Base-by-base conservation (phyloP, 139 green algal species). In the Microglena sp. region DNA sequence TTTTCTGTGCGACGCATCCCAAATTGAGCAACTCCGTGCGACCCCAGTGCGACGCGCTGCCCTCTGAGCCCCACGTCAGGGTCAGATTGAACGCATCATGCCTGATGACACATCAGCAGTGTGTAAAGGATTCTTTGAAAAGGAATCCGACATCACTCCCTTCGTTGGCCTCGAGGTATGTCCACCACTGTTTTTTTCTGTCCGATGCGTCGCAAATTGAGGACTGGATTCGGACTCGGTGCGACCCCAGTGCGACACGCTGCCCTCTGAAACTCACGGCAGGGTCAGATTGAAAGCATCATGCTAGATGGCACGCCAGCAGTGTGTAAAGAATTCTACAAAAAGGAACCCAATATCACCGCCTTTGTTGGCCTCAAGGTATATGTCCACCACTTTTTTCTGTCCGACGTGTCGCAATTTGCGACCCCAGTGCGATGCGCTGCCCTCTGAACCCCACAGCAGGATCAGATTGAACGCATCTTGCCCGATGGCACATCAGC, bases 101-200 rank as follows among this genome's bases (percentile, higher is more conserved):
- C 61, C 79, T 1, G 86, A 91, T 43, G 79, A 78, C 21, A 54
- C 53, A 28, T 89, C 76, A 5, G 89, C 86, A 7, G 81, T 98
- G 26, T 88, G 88, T 62, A 77, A 77, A 28, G 79, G 83, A 5
- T 81, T 98, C 67, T 96, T 98, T 66, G 93, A 96, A 65, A 95
- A 94, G 64, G 92, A 98, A 28, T 95, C 86, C 5, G 89, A 97
- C 66, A 70, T 96, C 24, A 63, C 71, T 0, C 34, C 78, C 5
- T 98, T 98, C 35, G 33, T 79, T 40, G 83, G 83, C 34, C 82
- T 90, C 60, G 72, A 79, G 64, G 82, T 89, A 26, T 54, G 60
- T 1, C 2, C 0, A 45, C 24, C 24, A 44, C 24, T 24, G 53
- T 60, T 24, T 53, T 53, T 53, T 33, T 32, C n/a, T 66, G 11